phyloP scores from a whole-genome alignment of 2,329 filamentous ascomycete species.

The Apiospora hydei region DNA sequence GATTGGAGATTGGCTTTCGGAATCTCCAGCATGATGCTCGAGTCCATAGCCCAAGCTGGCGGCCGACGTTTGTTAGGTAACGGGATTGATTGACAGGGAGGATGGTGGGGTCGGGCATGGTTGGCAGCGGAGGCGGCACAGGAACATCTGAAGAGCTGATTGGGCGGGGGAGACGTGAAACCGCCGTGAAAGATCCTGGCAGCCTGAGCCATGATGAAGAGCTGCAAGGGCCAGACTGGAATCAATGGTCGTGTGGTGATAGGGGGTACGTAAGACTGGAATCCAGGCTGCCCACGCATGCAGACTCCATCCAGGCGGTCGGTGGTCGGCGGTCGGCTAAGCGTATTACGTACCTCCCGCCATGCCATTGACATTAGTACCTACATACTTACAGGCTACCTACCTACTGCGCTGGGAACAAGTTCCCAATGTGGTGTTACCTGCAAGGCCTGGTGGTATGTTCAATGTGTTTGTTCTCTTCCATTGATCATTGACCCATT shows the following conservation, averaged over 20 bases:
- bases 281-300: neutral
- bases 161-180: constrained; percentile 6
- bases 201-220: neutral
- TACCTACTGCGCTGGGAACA: neutral
- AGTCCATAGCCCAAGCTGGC: neutral
- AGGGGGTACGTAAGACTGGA: constrained; percentile 14
- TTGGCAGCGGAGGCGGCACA: constrained; percentile 12
- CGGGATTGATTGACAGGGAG: neutral
- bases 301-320: constrained; percentile 3
- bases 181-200: neutral
- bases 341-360: neutral
- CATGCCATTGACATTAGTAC: too few relatives aligned
- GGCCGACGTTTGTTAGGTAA: neutral
- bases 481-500: neutral
- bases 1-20: neutral
- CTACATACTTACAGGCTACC: too few relatives aligned
- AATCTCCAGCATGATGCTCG: neutral
- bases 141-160: neutral
- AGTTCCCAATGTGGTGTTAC: constrained; percentile 9
- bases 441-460: neutral
- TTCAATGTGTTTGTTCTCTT: neutral
- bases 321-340: constrained; percentile 8
- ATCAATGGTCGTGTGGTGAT: neutral
- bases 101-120: constrained; percentile 7
- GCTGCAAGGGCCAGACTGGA: constrained; percentile 4